Evolutionary conservation across 139 green algal species (phyloP).

Genomic region (Mesotaenium endlicherianum): DNA sequence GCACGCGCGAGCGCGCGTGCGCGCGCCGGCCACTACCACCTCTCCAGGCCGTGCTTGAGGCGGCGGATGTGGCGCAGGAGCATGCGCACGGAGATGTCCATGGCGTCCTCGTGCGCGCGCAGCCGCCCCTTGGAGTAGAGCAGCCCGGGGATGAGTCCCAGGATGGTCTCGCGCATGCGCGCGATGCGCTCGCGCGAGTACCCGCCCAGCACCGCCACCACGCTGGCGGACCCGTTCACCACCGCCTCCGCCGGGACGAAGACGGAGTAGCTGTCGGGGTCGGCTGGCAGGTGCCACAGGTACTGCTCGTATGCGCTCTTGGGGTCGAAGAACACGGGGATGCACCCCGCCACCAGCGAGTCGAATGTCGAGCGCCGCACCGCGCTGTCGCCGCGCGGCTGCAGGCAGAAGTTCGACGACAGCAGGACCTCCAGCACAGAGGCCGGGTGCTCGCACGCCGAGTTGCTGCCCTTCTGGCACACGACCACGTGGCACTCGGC

Average conservation of each 20-base stretch:
- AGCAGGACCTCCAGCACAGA: not conserved
- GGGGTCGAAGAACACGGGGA: slow-evolving; percentile 17
- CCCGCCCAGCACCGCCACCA: not conserved
- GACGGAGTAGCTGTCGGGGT: not conserved
- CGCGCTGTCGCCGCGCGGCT: slow-evolving; percentile 16
- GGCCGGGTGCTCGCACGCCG: not conserved
- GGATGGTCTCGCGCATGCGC: not conserved
- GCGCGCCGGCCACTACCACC: too few species aligned
- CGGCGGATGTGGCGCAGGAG: too few species aligned
- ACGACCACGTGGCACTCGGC: too few species aligned
- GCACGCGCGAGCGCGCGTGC: too few species aligned
- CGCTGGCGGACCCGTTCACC: not conserved
- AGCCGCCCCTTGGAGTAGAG: too few species aligned
- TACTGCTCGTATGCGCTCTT: not conserved
- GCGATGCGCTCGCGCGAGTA: too few species aligned
- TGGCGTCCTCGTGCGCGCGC: too few species aligned
- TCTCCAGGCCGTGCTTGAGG: too few species aligned
- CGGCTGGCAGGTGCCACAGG: not conserved
- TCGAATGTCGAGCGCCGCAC: slow-evolving; percentile 12
- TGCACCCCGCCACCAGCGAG: slow-evolving; percentile 12
- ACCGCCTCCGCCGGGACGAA: not conserved
- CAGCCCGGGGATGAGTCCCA: not conserved
- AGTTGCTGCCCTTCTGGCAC: too few species aligned
- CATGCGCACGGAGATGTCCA: too few species aligned
- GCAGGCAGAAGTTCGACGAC: slow-evolving; percentile 2